Base-by-base conservation (phyloP, 208 protist species). In the Pavlovales sp. region DNA sequence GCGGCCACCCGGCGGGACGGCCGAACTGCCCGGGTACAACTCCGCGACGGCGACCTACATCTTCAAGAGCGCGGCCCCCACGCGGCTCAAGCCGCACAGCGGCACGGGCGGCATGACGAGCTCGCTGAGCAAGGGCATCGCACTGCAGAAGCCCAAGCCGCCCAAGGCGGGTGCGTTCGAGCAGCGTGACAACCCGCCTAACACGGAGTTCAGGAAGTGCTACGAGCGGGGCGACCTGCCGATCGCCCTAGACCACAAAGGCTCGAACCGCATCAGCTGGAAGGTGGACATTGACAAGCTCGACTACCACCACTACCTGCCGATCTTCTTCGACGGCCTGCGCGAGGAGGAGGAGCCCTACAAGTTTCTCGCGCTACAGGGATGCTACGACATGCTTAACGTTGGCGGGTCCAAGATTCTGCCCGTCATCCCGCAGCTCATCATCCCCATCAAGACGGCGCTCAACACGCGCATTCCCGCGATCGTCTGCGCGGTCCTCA, bases 241-340 rank as follows among this genome's bases (percentile, higher is more conserved):
- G 0, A 94, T 99, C 34, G 94, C 95, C 75, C 94, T 99, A 75
- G 95, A 98, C 90, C 98, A 99, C 91, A 88, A 92, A 40, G 96
- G 96, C 34, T 92, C 91, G 34, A 97, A 97, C 88, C 94, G 94
- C 41, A 95, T 99, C 44, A 93, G 96, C 39, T 99, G 98, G 98
- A 97, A 98, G 88, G 96, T 99, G 67, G 95, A 98, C 86, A 95
- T 98, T 32, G 94, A 97, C 47, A 97, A 98, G 93, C 93, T 99
- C 67, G 98, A 99, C 91, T 99, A 98, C 91, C 97, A 99, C 91
- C 97, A 99, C 92, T 99, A 98, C 93, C 94, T 99, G 32, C 98
- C 98, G 40, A 98, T 99, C 90, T 99, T 99, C 90, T 97, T 99
- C 90, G 98, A 99, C 90, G 98, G 98, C 0, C 92, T 99, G 46